Conservation (phyloP, 371 early-diverging fungal genomes). For the Mucor mucedo region DNA sequence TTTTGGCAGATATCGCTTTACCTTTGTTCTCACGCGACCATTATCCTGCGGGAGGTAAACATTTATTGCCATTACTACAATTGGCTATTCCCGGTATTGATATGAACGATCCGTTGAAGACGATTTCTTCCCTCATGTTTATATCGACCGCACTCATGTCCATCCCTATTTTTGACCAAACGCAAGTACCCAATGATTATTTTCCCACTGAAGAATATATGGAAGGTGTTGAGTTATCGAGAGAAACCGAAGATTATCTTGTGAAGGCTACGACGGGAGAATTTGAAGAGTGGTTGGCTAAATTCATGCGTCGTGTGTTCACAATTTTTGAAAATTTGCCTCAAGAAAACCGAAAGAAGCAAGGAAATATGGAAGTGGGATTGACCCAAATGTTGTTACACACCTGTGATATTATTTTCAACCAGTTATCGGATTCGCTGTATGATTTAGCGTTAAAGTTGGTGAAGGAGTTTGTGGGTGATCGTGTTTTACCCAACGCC, state of each 20-base stretch:
- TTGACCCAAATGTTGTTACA: constrained; percentile 53
- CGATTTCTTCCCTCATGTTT: constrained; percentile 76
- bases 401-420: constrained; percentile 68
- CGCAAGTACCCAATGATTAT: constrained; percentile 37
- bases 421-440: constrained; percentile 69
- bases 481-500: constrained; percentile 72
- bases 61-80: constrained; percentile 75
- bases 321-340: constrained; percentile 83
- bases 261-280: constrained; percentile 71
- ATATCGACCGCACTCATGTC: constrained; percentile 67
- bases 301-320: constrained; percentile 80
- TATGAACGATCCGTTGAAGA: constrained; percentile 86
- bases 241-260: constrained; percentile 65
- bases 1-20: constrained; percentile 66
- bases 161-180: constrained; percentile 71
- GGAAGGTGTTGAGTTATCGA: constrained; percentile 36
- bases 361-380: constrained; percentile 45
- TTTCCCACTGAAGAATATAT: constrained; percentile 55
- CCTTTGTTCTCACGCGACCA: constrained; percentile 74
- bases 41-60: constrained; percentile 87
- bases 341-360: constrained; percentile 56
- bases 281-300: constrained; percentile 88
- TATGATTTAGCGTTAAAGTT: constrained; percentile 65
- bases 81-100: constrained; percentile 89
- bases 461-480: constrained; percentile 64